Percentiles rank a stretch among this genome's conserved stretches.
Conservation (phyloP, 2,329 filamentous ascomycete genomes). For the Pseudodiploospora longispora region DNA sequence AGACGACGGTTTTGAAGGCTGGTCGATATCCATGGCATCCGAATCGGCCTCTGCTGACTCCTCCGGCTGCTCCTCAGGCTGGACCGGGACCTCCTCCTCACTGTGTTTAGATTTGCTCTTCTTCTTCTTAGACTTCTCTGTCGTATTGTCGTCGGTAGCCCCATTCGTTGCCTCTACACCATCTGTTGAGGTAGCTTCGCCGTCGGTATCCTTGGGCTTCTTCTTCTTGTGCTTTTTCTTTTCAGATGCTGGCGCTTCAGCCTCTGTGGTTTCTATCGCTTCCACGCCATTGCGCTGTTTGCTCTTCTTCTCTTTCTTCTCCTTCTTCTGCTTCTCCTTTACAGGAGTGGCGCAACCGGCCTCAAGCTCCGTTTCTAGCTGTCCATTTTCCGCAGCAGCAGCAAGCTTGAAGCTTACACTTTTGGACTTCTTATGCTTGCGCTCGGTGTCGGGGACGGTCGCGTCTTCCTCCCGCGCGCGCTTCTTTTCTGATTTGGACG, state of each 20-base stretch:
- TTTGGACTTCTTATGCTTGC: slow-evolving; percentile 44
- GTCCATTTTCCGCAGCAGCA: slow-evolving; percentile 10
- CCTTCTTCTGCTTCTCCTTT: slow-evolving; percentile 25
- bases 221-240: slow-evolving; percentile 24
- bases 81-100: slow-evolving; percentile 18
- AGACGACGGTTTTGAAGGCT: slow-evolving; percentile 18
- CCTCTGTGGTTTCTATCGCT: slow-evolving; percentile 4
- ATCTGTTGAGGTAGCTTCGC: slow-evolving; percentile 6
- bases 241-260: slow-evolving; percentile 7
- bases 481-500: slow-evolving; percentile 33
- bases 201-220: slow-evolving; percentile 17
- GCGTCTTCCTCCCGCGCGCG: slow-evolving; percentile 38
- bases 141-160: slow-evolving; percentile 1
- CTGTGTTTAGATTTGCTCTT: slow-evolving; percentile 24
- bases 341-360: slow-evolving; percentile 18
- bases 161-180: slow-evolving; percentile 2
- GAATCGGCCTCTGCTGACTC: slow-evolving; percentile 12
- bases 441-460: slow-evolving; percentile 28
- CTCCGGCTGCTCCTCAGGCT: slow-evolving; percentile 7
- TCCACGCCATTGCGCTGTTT: slow-evolving; percentile 8
- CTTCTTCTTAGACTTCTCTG: slow-evolving; percentile 24
- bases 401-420: slow-evolving; percentile 28
- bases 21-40: slow-evolving; percentile 34
- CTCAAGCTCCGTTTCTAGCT: slow-evolving; percentile 14
- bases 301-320: slow-evolving; percentile 15